Conservation (phyloP, 257 asterid genomes). For the Solanum pinnatisectum region DNA sequence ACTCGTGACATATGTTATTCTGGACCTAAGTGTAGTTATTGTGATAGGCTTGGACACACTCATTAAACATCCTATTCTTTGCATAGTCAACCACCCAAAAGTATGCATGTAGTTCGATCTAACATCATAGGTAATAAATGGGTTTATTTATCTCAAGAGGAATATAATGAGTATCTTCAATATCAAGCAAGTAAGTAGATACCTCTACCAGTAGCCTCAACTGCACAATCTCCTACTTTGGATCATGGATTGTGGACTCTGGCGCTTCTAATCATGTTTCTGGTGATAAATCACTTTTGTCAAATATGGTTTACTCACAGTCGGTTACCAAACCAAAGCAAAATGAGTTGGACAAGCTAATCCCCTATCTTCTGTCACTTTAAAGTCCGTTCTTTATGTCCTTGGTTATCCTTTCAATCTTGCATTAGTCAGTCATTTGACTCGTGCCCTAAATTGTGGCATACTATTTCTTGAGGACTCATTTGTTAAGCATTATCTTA, state of each 20-base stretch:
- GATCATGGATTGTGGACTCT: neutral
- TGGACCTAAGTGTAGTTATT: no score
- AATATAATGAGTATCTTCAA: neutral
- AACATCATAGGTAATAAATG: neutral
- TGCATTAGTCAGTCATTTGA: neutral
- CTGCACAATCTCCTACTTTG: neutral
- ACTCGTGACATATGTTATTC: no score
- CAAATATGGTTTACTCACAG: neutral
- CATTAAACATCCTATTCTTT: no score
- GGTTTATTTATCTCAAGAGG: neutral
- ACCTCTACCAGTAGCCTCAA: neutral
- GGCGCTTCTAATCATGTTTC: neutral
- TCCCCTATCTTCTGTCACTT: neutral
- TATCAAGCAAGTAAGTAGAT: neutral
- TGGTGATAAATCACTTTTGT: neutral
- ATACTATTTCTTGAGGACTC: neutral
- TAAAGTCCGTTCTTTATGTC: neutral
- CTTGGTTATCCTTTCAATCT: neutral
- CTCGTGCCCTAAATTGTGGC: neutral
- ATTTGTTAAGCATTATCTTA: neutral
- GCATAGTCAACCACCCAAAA: neutral
- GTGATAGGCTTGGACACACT: no score
- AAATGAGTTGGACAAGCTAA: neutral
- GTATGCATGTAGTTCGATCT: neutral
- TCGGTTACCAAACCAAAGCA: neutral